Evolutionary conservation across 306 rosid species (phyloP).

Genomic region (Cucumis melo): DNA sequence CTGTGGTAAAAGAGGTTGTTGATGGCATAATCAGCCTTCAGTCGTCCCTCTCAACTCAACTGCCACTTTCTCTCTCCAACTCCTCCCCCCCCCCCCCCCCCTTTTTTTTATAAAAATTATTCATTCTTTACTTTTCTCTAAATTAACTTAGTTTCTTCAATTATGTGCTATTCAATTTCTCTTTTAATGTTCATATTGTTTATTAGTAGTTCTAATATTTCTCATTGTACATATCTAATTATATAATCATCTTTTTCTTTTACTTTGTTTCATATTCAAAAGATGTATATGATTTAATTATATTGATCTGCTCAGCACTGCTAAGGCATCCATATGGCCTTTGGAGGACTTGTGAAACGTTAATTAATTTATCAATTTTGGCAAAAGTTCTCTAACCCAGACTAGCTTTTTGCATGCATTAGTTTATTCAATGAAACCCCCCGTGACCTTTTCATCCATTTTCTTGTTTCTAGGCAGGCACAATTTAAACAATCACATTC

Average conservation of each 20-base stretch:
- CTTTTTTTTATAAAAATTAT: neutral
- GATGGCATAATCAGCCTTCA: slow-evolving; percentile 54
- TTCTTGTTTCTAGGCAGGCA: neutral
- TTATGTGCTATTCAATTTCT: neutral
- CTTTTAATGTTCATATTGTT: neutral
- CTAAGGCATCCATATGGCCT: neutral
- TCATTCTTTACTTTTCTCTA: neutral
- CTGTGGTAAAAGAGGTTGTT: slow-evolving; percentile 18
- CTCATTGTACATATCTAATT: too few species aligned
- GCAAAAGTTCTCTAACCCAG: neutral
- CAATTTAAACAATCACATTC: neutral
- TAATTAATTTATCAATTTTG: neutral
- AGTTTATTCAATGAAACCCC: neutral
- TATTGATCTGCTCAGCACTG: neutral
- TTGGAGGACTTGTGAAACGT: neutral
- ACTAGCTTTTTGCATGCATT: neutral
- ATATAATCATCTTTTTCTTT: neutral
- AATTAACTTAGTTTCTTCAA: neutral
- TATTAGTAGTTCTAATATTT: too few species aligned
- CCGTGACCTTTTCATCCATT: neutral
- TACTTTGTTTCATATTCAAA: neutral
- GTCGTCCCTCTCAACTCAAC: slow-evolving; percentile 47
- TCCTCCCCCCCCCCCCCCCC: slow-evolving; percentile 23
- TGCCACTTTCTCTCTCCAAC: slow-evolving; percentile 6
- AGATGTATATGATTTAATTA: too few species aligned